Evolutionary conservation across 805 yeast species (phyloP), one percentile per base, ranked within the genome.

Genomic region (Metschnikowia arizonensis): DNA sequence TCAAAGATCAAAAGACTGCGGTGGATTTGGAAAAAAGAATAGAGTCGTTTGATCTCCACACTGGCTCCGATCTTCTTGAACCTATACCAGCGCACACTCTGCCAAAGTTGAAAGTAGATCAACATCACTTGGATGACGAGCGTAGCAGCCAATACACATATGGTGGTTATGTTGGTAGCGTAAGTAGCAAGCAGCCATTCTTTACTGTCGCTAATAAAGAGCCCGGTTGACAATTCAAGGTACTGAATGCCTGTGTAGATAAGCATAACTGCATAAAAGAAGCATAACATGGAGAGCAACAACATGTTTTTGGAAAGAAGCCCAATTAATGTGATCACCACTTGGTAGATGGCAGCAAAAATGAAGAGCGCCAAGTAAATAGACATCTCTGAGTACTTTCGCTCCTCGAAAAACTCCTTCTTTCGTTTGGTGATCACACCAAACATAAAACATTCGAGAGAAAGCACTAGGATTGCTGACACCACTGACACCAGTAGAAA

Each of bases 1-100:
- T 70, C 75, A 40, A 69, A 68, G 42, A 68, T 62, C 24, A 70
- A 54, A 30, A 71, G 54, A 12, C 68, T 54, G 35, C 65, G 55
- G 57, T 72, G 75, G 42, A 75, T 55, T 47, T 72, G 76, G 56
- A 70, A 70, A 6, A 59, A 33, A 15, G 55, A 53, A 50, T 68
- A 73, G 52, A 72, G 58, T 6, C 62, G 56, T 49, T 66, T 63
- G 54, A 73, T 62, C 15, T 55, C 55, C n/a, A 68, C 48, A 49
- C 72, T 74, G 3, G 76, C 79, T 4, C 80, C 80, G 38, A 74
- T 66, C 42, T 69, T 66, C 57, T 75, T 71, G 58, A 66, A 76
- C n/a, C 69, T 61, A 45, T 68, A 62, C 79, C 79, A 73, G 34
- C 68, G 70, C 39, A 75, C 73, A 33, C 69, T 69, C 10, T 56